Evolutionary conservation across 2,329 filamentous ascomycete genomes (phyloP), one percentile per base, ranked within the genome.

Genomic region (Akanthomyces lecanii): DNA sequence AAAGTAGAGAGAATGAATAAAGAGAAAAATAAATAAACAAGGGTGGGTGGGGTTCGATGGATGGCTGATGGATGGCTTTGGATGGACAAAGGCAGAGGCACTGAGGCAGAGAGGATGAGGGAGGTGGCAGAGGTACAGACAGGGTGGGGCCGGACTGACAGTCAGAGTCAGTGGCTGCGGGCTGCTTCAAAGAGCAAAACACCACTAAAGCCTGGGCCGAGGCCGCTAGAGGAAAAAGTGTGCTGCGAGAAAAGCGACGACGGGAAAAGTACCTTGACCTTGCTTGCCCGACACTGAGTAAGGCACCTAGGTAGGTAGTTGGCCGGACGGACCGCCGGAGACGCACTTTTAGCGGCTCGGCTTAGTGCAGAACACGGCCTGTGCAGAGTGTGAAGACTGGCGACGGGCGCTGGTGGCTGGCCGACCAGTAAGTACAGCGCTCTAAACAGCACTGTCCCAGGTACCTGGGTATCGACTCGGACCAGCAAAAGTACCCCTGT

Each of bases 21-120:
- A 55, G n/a, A 18, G 23, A 57, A 58, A 40, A n/a, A 30, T 50
- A 40, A 48, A 50, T 40, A 48, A 51, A 59, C 42, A 60, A 60
- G 52, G 51, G 48, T 52, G 25, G 57, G 57, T 44, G 47, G 57
- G 57, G 56, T 48, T 33, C 18, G 21, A 47, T 21, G 42, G 30
- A 16, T 44, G 44, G 10, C 4, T 21, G 23, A 11, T 30, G 28
- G 28, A 30, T 30, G 28, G 28, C 28, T 30, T 30, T 30, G 28
- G 28, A 30, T 5, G 28, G 28, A 30, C 28, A 30, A 30, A 30
- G 28, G 47, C 10, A 30, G 47, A 51, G 48, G 28, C 28, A 51
- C 21, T 21, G 21, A 21, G 21, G 21, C 21, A 21, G 21, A 21
- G 21, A 21, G 21, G 21, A 21, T 21, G 21, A 21, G 21, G 21